Percentiles rank a stretch among this genome's conserved stretches.
These are phyloP conservation scores for Colletotrichum filicis DNA, from an alignment of 2,329 filamentous ascomycete genomes.

Conservation along the genomic window DNA sequence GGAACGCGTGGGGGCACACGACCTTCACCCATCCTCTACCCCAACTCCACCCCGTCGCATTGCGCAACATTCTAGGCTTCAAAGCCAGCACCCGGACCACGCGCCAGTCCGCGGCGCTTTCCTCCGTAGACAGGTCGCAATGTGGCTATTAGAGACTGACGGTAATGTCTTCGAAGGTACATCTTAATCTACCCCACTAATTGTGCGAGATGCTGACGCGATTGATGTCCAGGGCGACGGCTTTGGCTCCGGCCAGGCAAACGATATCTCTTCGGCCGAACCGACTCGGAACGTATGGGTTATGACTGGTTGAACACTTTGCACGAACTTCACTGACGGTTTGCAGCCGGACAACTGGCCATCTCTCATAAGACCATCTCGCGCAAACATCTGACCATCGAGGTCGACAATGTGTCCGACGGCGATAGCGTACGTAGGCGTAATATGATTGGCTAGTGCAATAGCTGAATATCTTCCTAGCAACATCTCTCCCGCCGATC, in stretches of 20 bases:
- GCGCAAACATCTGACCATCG: constrained; percentile 85
- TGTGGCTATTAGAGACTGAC: constrained; percentile 75
- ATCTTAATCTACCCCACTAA: not conserved
- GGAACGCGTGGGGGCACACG: constrained; percentile 8
- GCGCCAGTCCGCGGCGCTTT: not conserved
- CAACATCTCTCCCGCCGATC: constrained; percentile 74
- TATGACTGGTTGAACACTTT: not conserved
- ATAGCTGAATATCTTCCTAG: constrained; percentile 47
- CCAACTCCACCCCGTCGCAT: constrained; percentile 14
- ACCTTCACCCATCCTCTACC: constrained; percentile 27
- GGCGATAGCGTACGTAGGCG: constrained; percentile 71
- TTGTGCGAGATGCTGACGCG: constrained; percentile 13
- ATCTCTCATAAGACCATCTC: constrained; percentile 88
- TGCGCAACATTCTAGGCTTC: not conserved
- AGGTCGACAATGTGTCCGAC: constrained; percentile 72
- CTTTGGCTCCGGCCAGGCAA: constrained; percentile 90
- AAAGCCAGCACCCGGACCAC: not conserved
- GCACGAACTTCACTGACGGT: constrained; percentile 14
- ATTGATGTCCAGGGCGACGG: constrained; percentile 52
- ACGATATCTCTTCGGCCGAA: constrained; percentile 86
- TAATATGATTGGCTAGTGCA: not conserved
- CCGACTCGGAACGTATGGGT: constrained; percentile 69
- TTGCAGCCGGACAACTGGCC: constrained; percentile 70
- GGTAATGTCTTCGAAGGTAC: constrained; percentile 62
- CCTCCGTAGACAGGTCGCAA: constrained; percentile 42